phyloP scores from a whole-genome alignment of 2,329 filamentous ascomycete genomes.

The Colletotrichum spinosum region DNA sequence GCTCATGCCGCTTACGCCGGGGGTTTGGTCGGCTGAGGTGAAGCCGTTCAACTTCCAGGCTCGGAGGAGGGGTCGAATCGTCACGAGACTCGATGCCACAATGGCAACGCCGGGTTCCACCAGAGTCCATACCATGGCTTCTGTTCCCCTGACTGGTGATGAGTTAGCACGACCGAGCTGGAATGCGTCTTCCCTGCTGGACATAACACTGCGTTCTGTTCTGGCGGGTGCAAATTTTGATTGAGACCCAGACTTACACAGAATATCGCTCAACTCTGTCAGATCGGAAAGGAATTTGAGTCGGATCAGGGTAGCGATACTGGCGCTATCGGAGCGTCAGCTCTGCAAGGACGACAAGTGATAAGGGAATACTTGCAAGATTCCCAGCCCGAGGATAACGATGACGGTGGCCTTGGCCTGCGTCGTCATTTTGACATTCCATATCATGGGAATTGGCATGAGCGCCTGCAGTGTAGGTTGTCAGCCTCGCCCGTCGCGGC shows the following conservation, averaged over 20 bases:
- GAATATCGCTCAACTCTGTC: conserved; percentile 56
- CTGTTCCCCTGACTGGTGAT: conserved; percentile 57
- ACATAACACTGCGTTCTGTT: too few species aligned
- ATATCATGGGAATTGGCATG: conserved; percentile 65
- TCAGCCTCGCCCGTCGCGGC: conserved; percentile 9
- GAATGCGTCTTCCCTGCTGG: too few species aligned
- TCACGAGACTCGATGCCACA: conserved; percentile 64
- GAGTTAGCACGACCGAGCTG: not conserved
- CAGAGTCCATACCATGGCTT: conserved; percentile 68
- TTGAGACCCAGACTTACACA: conserved; percentile 54
- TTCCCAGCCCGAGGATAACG: conserved; percentile 60
- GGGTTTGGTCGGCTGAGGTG: conserved; percentile 52
- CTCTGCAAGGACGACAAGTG: not conserved
- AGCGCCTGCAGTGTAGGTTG: conserved; percentile 50
- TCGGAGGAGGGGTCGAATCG: conserved; percentile 65
- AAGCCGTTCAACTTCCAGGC: conserved; percentile 61
- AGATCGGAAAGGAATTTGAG: conserved; percentile 61
- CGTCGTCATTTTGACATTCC: conserved; percentile 64
- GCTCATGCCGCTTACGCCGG: conserved; percentile 41
- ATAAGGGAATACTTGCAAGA: conserved; percentile 53
- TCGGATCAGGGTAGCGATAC: conserved; percentile 64
- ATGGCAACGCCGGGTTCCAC: conserved; percentile 68
- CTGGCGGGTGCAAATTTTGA: too few species aligned
- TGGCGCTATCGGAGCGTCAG: conserved; percentile 53
- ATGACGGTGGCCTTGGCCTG: conserved; percentile 65